phyloP scores from a whole-genome alignment of 768 basidiomycete species.

The Mycena vitilis region DNA sequence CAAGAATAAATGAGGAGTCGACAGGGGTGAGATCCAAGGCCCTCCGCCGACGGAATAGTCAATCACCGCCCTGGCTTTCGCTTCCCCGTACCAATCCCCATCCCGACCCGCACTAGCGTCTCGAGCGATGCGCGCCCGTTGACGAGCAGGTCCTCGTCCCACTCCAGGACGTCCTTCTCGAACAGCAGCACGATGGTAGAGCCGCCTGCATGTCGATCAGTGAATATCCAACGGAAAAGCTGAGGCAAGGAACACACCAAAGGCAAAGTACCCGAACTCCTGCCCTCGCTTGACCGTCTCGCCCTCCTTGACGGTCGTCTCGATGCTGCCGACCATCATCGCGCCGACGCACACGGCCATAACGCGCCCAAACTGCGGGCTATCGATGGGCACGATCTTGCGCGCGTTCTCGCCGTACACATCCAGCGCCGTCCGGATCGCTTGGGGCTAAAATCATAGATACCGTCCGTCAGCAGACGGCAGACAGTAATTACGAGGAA shows the following conservation, averaged over 20 bases:
- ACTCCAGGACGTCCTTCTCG: slow-evolving; percentile 85
- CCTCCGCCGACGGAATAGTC: too few relatives aligned
- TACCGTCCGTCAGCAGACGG: slow-evolving; percentile 1
- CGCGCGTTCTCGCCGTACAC: slow-evolving; percentile 96
- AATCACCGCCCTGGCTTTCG: slow-evolving; percentile 23
- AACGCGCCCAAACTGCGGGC: slow-evolving; percentile 88
- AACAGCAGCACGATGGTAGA: slow-evolving; percentile 94
- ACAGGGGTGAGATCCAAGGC: too few relatives aligned
- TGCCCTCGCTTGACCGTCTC: slow-evolving; percentile 84
- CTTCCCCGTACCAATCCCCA: slow-evolving; percentile 73
- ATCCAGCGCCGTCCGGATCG: slow-evolving; percentile 88
- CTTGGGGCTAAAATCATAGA: slow-evolving; percentile 75
- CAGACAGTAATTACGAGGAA: not conserved
- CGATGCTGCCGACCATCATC: slow-evolving; percentile 95
- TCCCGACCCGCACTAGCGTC: slow-evolving; percentile 89
- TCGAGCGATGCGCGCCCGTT: slow-evolving; percentile 91
- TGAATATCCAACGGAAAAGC: slow-evolving; percentile 4
- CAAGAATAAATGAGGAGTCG: too few relatives aligned
- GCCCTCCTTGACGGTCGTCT: slow-evolving; percentile 88
- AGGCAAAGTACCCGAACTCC: slow-evolving; percentile 95
- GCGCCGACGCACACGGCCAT: slow-evolving; percentile 94
- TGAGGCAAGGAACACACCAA: slow-evolving; percentile 66
- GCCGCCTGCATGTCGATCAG: slow-evolving; percentile 64
- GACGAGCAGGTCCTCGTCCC: slow-evolving; percentile 91
- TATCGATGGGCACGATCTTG: slow-evolving; percentile 93